These are phyloP conservation scores for Ceratocystis colombiana DNA, from an alignment of 2,329 filamentous ascomycete species.

Conservation along the genomic window DNA sequence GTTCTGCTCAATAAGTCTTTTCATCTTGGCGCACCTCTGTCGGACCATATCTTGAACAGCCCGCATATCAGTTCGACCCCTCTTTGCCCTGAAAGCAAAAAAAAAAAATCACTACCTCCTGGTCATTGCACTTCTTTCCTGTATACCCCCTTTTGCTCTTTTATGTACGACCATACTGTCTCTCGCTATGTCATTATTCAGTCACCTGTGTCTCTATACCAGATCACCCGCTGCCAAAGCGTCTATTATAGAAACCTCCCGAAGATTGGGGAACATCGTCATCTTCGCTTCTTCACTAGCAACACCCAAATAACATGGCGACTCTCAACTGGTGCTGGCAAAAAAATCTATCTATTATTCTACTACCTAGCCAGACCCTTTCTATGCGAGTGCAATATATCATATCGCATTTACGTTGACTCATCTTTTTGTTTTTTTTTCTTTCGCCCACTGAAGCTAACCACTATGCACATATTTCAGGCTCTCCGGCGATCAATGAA, in stretches of 20 bases:
- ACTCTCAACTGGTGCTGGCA: not conserved
- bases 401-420: not conserved
- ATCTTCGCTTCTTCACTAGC: not conserved
- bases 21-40: not conserved
- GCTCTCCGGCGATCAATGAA: constrained; percentile 82
- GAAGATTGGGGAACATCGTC: constrained; percentile 2
- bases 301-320: not conserved
- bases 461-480: constrained; percentile 42
- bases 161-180: not conserved
- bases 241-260: not conserved
- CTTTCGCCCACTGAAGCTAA: constrained; percentile 32
- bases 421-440: not conserved
- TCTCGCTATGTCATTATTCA: not conserved
- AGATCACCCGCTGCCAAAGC: constrained; percentile 11
- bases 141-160: not conserved
- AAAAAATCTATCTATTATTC: not conserved
- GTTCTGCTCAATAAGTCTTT: not conserved
- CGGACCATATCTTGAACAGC: not conserved
- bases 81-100: not conserved
- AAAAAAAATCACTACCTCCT: not conserved
- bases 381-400: not conserved
- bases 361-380: not conserved
- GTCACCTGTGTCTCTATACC: not conserved
- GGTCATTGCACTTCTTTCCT: not conserved
- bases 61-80: not conserved